Evolutionary conservation across 208 protist species (phyloP).

Genomic region (Trypanosoma melophagium): DNA sequence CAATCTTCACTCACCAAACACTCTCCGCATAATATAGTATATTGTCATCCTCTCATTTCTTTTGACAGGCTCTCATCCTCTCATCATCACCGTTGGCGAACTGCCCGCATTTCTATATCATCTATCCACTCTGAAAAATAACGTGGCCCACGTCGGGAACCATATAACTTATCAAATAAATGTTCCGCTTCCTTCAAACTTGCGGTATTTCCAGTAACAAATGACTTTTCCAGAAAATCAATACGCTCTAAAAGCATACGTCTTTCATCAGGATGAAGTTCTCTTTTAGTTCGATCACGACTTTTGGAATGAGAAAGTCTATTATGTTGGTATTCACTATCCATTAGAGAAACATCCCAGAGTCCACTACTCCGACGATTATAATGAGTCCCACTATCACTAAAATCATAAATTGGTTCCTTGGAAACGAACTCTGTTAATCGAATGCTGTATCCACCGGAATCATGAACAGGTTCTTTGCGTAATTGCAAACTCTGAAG

Average conservation of each 20-base stretch:
- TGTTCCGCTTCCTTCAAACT: slow-evolving; percentile 39
- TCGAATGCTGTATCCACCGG: neutral
- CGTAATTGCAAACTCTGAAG: neutral
- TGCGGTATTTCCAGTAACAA: slow-evolving; percentile 15
- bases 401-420: neutral
- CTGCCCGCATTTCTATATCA: slow-evolving; percentile 38
- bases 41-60: no score
- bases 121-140: slow-evolving; percentile 62
- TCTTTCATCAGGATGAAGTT: slow-evolving; percentile 22
- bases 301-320: neutral
- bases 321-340: neutral
- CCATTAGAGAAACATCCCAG: no score
- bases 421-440: neutral
- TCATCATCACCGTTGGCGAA: slow-evolving; percentile 21
- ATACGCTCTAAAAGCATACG: slow-evolving; percentile 41
- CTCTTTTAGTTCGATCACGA: neutral
- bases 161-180: slow-evolving; percentile 59
- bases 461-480: slow-evolving; percentile 4
- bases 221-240: slow-evolving; percentile 32
- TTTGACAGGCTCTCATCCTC: neutral
- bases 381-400: neutral
- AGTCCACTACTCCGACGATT: neutral
- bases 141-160: slow-evolving; percentile 30
- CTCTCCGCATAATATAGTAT: no score
- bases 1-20: no score